Base-by-base conservation (phyloP, 2,329 filamentous ascomycete species). In the Lasiodiplodia sp. region DNA sequence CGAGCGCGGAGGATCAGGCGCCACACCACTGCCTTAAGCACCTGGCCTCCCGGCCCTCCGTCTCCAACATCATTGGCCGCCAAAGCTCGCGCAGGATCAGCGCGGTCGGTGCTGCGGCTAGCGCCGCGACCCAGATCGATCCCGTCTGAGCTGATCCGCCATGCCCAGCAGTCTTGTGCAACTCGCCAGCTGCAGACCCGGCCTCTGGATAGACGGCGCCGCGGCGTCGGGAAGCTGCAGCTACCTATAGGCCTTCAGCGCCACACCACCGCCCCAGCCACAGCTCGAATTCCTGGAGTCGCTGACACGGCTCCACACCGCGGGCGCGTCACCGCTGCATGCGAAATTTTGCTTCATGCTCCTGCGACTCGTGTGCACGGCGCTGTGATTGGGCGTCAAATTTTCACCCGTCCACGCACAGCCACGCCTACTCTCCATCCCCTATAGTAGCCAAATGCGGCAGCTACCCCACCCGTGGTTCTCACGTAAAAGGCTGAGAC, bases 21-120 rank as follows among this genome's bases (percentile, higher is more conserved):
- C 58, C 58, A 63, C 58, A 63, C 44, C n/a, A 16, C 44, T n/a
- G 23, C 60, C 37, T 51, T 51, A 52, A 51, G 44, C 60, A 51
- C 23, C 44, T 10, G 34, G 60, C 37, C 57, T 28, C 38, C 40
- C 25, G 58, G 47, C 57, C 21, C 23, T n/a, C 44, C 38, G 40
- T 37, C 12, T 38, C 57, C 18, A 14, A 47, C 7, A 10, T 16
- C 8, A 62, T 62, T 62, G 58, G 58, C 21, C 47, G 40, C 31
- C 44, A 47, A 21, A 47, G 18, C 44, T 47, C 44, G 44, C 44
- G 44, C 44, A 21, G 44, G 44, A 47, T 47, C 44, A 21, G 44
- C 44, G 44, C 44, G 7, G 44, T n/a, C 53, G 51, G 25, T 21
- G 31, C n/a, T 37, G 44, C 44, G 44, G 44, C 44, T 47, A 47